Evolutionary conservation across 1,139 yeast genomes (phyloP).

Genomic region (Tardiomyces blankii): DNA sequence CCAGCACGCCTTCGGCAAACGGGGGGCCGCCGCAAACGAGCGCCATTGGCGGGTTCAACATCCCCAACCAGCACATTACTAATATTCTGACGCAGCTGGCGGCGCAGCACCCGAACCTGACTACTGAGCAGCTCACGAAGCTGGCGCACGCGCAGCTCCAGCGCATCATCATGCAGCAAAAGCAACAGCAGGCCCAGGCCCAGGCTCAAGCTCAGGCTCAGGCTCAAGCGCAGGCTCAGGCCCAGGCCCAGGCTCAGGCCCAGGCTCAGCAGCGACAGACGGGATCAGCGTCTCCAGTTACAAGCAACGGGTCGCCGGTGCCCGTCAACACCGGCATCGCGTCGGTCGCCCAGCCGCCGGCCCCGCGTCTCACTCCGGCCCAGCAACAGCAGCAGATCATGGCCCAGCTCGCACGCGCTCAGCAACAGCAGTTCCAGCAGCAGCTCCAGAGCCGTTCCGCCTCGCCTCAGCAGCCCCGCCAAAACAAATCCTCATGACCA

Average conservation of each 20-base stretch:
- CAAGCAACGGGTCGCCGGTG: slow-evolving; percentile 1
- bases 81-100: slow-evolving; percentile 61
- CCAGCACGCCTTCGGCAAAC: no score
- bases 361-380: slow-evolving; percentile 14
- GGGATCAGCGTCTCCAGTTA: slow-evolving; percentile 6
- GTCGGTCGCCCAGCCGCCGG: slow-evolving; percentile 7
- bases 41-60: slow-evolving; percentile 1
- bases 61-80: slow-evolving; percentile 39
- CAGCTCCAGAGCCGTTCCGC: slow-evolving; percentile 6
- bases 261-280: slow-evolving; percentile 12
- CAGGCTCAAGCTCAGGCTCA: slow-evolving; percentile 5
- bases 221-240: slow-evolving; percentile 11
- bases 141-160: slow-evolving; percentile 55
- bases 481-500: no score
- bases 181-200: slow-evolving; percentile 18
- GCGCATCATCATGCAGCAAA: slow-evolving; percentile 31
- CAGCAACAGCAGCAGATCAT: slow-evolving; percentile 17
- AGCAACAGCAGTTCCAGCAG: slow-evolving; percentile 8
- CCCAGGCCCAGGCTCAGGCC: slow-evolving; percentile 14
- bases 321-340: slow-evolving; percentile 5
- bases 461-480: no score
- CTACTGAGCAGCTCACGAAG: slow-evolving; percentile 62
- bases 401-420: slow-evolving; percentile 7
- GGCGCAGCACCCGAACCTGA: slow-evolving; percentile 53
- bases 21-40: no score